These are phyloP conservation scores for Tremella fuciformis DNA, from an alignment of 768 basidiomycete species.

Conservation along the genomic window DNA sequence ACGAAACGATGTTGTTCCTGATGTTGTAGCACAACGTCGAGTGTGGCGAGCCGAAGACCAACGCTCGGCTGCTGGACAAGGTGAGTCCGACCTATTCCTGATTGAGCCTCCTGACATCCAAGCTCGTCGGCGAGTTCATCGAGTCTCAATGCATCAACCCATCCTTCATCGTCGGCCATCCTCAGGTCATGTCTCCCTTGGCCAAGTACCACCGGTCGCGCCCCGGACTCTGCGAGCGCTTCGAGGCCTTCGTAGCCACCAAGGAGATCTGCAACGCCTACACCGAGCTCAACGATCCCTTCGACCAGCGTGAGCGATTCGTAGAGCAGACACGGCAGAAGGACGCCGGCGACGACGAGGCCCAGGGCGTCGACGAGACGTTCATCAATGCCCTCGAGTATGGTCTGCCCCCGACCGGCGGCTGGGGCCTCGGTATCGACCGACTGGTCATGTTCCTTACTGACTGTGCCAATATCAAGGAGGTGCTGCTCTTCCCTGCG, in stretches of 20 bases:
- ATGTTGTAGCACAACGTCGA: constrained; percentile 83
- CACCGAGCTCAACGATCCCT: constrained; percentile 97
- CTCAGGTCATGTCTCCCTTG: constrained; percentile 98
- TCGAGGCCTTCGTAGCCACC: constrained; percentile 96
- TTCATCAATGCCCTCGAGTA: constrained; percentile 97
- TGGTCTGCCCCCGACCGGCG: constrained; percentile 94
- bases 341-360: constrained; percentile 96
- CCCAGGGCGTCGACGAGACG: constrained; percentile 93
- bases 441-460: constrained; percentile 98
- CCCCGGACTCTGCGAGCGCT: constrained; percentile 95
- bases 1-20: background rate
- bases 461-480: constrained; percentile 96
- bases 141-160: constrained; percentile 95
- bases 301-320: constrained; percentile 79
- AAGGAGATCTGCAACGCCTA: constrained; percentile 99
- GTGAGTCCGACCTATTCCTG: constrained; percentile 51
- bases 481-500: constrained; percentile 91
- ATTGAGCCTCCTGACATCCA: constrained; percentile 40
- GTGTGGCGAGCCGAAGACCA: constrained; percentile 92
- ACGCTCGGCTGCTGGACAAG: constrained; percentile 92
- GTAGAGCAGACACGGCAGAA: constrained; percentile 91
- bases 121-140: constrained; percentile 97
- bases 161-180: constrained; percentile 96
- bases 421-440: constrained; percentile 95
- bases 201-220: constrained; percentile 98